Percentiles rank a stretch among this genome's conserved stretches.
Conservation (phyloP, 805 yeast genomes). For the Ogataea methanolica region DNA sequence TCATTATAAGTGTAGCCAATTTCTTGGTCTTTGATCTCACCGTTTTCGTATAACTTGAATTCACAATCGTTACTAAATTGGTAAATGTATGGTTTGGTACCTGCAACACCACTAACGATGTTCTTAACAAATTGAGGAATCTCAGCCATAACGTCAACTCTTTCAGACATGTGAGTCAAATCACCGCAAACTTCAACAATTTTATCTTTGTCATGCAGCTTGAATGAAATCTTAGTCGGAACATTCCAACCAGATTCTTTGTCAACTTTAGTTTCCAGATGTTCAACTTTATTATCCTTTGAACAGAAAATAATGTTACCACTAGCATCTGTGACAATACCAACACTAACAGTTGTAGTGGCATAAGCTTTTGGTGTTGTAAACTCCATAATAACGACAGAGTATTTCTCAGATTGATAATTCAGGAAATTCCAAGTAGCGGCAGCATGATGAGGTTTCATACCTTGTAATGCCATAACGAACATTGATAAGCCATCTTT, state of each 20-base stretch:
- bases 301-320: constrained; percentile 60
- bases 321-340: constrained; percentile 62
- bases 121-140: constrained; percentile 91
- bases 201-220: constrained; percentile 37
- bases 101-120: constrained; percentile 91
- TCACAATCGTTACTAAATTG: constrained; percentile 71
- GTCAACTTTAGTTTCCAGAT: constrained; percentile 53
- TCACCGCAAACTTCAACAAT: constrained; percentile 55
- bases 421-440: constrained; percentile 92
- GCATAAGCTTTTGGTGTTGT: constrained; percentile 92
- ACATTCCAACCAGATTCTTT: constrained; percentile 90
- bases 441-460: constrained; percentile 99
- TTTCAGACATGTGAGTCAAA: constrained; percentile 63
- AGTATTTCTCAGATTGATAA: constrained; percentile 70
- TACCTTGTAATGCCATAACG: constrained; percentile 96
- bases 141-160: constrained; percentile 97
- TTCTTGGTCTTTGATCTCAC: constrained; percentile 41
- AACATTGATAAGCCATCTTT: constrained; percentile 61
- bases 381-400: constrained; percentile 91
- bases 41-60: constrained; percentile 33
- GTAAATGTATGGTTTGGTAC: constrained; percentile 94
- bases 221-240: constrained; percentile 65
- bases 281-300: constrained; percentile 59
- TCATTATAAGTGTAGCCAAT: constrained; percentile 69
- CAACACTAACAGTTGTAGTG: constrained; percentile 72